Evolutionary conservation across 139 green algal species (phyloP).

Genomic region (Tetraselmis striata): DNA sequence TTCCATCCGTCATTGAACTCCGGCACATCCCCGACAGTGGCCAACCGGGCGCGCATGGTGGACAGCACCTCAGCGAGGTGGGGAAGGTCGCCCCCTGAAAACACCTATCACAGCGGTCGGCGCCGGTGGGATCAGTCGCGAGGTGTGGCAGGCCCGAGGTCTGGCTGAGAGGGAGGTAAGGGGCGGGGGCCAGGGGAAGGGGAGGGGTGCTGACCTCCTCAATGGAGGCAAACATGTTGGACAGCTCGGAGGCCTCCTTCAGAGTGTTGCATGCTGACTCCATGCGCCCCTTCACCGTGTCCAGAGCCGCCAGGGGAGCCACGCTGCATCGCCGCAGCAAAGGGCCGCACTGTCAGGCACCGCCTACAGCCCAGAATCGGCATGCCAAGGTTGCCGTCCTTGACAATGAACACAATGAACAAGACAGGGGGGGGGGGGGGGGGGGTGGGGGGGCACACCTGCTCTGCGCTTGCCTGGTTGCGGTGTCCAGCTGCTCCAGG

Average conservation of each 20-base stretch:
- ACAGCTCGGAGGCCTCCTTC: constrained; percentile 80
- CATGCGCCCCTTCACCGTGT: constrained; percentile 72
- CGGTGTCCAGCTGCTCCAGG: neutral
- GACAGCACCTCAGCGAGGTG: constrained; percentile 69
- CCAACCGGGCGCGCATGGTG: constrained; percentile 65
- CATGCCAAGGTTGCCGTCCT: too few relatives aligned
- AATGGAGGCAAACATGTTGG: constrained; percentile 52
- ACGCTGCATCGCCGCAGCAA: constrained; percentile 15
- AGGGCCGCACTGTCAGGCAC: too few relatives aligned
- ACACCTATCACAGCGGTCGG: too few relatives aligned
- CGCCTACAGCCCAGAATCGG: too few relatives aligned
- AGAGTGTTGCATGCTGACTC: constrained; percentile 75
- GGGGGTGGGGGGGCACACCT: too few relatives aligned
- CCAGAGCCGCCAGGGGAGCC: constrained; percentile 39
- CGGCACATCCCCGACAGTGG: constrained; percentile 53
- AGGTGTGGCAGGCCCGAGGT: too few relatives aligned
- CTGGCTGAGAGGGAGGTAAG: too few relatives aligned
- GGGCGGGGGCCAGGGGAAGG: too few relatives aligned
- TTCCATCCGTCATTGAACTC: constrained; percentile 57
- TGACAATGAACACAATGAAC: too few relatives aligned
- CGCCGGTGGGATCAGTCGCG: too few relatives aligned
- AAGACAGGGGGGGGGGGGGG: too few relatives aligned
- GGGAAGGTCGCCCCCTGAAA: constrained; percentile 57
- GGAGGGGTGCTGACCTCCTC: too few relatives aligned
- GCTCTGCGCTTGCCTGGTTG: neutral